Conservation (phyloP, 148 eudicot species). For the Rhododendron ferrugineum region DNA sequence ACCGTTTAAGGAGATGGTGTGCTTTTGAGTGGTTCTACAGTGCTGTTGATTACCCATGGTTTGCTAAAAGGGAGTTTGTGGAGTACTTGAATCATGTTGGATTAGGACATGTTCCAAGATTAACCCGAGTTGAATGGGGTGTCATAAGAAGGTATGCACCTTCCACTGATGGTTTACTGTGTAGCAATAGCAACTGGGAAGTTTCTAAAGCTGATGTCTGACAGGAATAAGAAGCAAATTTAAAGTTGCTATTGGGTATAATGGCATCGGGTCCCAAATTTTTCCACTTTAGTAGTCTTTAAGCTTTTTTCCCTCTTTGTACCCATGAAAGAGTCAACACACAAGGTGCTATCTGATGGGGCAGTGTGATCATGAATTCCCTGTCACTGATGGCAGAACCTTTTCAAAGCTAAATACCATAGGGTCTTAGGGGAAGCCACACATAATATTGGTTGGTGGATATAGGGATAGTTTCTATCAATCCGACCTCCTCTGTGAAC, state of each 20-base stretch:
- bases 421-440: neutral
- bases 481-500: neutral
- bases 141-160: slow-evolving; percentile 87
- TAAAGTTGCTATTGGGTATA: neutral
- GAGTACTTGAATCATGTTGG: slow-evolving; percentile 96
- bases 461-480: neutral
- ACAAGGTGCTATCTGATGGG: neutral
- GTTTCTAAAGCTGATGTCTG: neutral
- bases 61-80: slow-evolving; percentile 95
- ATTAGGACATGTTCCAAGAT: slow-evolving; percentile 92
- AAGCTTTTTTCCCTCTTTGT: neutral
- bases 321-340: neutral
- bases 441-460: neutral
- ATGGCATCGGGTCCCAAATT: neutral
- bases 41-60: slow-evolving; percentile 99
- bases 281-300: neutral
- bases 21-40: slow-evolving; percentile 96
- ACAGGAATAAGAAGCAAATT: neutral
- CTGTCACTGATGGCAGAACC: neutral
- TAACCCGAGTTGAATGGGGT: slow-evolving; percentile 99
- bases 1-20: slow-evolving; percentile 73
- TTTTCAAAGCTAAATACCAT: neutral
- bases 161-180: neutral
- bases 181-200: slow-evolving; percentile 6
- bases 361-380: neutral